Evolutionary conservation across 2,329 filamentous ascomycete genomes (phyloP).

Genomic region (Apiospora pterosperma): DNA sequence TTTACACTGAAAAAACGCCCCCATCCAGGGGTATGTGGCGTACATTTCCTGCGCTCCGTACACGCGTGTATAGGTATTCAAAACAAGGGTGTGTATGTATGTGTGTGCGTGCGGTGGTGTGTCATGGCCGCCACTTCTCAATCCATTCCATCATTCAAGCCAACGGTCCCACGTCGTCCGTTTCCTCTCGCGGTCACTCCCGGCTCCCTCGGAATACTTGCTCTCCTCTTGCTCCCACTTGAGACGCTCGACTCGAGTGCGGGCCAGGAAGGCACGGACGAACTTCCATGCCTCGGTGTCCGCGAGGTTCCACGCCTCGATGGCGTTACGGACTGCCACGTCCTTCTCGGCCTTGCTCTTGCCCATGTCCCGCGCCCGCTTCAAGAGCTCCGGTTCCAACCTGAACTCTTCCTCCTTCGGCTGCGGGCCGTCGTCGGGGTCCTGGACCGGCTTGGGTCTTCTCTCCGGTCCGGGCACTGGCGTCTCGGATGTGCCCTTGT

Average conservation of each 20-base stretch:
- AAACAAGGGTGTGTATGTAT: not conserved
- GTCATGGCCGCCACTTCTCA: not conserved
- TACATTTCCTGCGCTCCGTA: not conserved
- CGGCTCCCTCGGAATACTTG: constrained; percentile 60
- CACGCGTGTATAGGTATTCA: not conserved
- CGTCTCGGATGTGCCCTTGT: constrained; percentile 51
- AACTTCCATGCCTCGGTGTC: constrained; percentile 80
- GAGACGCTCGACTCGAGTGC: constrained; percentile 58
- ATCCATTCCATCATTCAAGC: not conserved
- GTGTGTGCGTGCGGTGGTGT: not conserved
- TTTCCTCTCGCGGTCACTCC: constrained; percentile 39
- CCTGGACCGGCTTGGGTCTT: constrained; percentile 46
- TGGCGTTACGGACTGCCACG: constrained; percentile 45
- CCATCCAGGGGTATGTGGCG: not conserved
- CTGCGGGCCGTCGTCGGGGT: constrained; percentile 45
- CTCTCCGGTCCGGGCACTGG: constrained; percentile 57
- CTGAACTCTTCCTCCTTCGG: constrained; percentile 49
- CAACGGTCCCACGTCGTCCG: constrained; percentile 12
- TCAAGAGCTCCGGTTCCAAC: constrained; percentile 54
- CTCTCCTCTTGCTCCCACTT: constrained; percentile 70
- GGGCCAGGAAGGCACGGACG: constrained; percentile 62
- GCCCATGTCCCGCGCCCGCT: constrained; percentile 47
- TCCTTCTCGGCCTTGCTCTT: constrained; percentile 39
- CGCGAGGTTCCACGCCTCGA: constrained; percentile 66
- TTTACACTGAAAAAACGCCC: not conserved